Conservation (phyloP, 176 grass and related monocot species). For the Eleusine coracana region DNA sequence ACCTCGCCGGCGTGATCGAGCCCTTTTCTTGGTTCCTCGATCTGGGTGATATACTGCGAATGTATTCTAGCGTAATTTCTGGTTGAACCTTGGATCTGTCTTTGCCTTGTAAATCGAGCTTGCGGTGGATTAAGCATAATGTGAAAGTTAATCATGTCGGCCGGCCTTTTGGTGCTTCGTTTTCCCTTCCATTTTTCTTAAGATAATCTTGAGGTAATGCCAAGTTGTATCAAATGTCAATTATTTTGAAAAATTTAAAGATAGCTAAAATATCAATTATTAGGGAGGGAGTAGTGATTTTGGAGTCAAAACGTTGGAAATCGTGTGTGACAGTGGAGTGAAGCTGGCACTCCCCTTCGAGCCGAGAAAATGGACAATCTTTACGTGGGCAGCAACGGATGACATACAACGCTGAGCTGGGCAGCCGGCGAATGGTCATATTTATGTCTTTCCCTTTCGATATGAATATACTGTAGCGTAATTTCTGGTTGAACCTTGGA, state of each 20-base stretch:
- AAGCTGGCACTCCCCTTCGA: slow-evolving; percentile 19
- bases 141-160: neutral
- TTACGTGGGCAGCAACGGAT: slow-evolving; percentile 11
- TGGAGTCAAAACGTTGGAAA: neutral
- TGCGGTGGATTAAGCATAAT: slow-evolving; percentile 20
- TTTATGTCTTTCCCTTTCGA: slow-evolving; percentile 5
- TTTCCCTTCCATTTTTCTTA: neutral
- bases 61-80: neutral
- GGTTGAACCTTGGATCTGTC: slow-evolving; percentile 19
- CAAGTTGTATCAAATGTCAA: neutral
- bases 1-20: slow-evolving; percentile 33
- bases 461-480: neutral
- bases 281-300: neutral
- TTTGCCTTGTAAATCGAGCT: slow-evolving; percentile 24
- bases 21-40: slow-evolving; percentile 19
- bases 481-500: neutral
- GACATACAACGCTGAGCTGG: neutral
- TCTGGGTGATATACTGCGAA: neutral
- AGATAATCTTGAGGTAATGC: neutral
- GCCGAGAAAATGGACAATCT: neutral
- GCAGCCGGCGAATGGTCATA: neutral
- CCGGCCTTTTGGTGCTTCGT: neutral
- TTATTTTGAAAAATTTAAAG: too few relatives aligned
- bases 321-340: slow-evolving; percentile 22
- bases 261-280: too few relatives aligned